Base-by-base conservation (phyloP, 2,329 filamentous ascomycete species). In the Penicillium sp. region DNA sequence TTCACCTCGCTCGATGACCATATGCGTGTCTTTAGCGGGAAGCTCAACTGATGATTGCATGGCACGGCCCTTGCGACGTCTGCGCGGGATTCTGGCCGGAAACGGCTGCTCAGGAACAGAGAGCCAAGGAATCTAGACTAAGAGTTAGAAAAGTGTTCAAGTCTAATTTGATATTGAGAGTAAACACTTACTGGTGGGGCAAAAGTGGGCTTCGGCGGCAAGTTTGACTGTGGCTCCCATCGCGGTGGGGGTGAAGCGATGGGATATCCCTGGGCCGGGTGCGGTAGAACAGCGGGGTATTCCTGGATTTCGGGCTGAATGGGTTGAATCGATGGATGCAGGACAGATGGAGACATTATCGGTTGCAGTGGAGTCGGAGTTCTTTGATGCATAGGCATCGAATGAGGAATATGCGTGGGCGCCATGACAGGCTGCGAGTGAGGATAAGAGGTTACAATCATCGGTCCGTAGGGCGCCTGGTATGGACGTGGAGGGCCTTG, bases 121-220 rank as follows among this genome's bases (percentile, higher is more conserved):
- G 34, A 84, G 77, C 84, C 84, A 87, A 11, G 85, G 85, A 20
- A 87, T 72, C 79, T 82, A 61, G 29, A 56, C 40, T 9, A 39
- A 49, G 8, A 44, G 51, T 69, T 50, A 67, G 59, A 38, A 22
- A 20, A 20, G 43, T 13, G 43, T 16, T 29, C 14, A 50, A 26
- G 29, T 50, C 42, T 13, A 8, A 37, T 37, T 38, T 14, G 26
- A 10, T 32, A 29, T 32, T 31, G 18, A 6, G 24, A 40, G 29
- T 24, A 24, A 24, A 7, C 34, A 68, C 76, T 72, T 70, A 80
- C 78, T 13, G 77, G 74, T 56, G 82, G 79, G 58, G 78, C 76
- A 66, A 78, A 84, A 2, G 80, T 64, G 16, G 69, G 63, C 43
- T 69, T 63, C 6, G 64, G 57, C 8, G 66, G 63, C 20, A 68